Conservation (phyloP, 768 basidiomycete species). For the Amanita pseudoporphyria region DNA sequence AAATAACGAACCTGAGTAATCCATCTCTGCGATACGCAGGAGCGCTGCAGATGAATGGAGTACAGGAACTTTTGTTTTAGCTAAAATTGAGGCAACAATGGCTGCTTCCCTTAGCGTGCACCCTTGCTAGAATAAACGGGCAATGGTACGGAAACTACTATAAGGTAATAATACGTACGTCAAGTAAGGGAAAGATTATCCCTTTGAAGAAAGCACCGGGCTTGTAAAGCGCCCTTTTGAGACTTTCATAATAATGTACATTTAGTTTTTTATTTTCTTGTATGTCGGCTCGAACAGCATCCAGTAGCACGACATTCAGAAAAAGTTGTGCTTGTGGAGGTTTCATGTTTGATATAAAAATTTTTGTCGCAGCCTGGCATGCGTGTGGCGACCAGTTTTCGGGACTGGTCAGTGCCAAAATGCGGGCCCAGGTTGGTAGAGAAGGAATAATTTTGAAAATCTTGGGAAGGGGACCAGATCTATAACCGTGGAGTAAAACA, state of each 20-base stretch:
- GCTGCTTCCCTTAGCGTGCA: constrained; percentile 93
- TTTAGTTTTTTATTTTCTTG: constrained; percentile 78
- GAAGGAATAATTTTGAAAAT: constrained; percentile 97
- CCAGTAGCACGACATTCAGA: constrained; percentile 83
- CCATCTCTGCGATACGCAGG: constrained; percentile 90
- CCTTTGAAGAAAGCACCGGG: constrained; percentile 99
- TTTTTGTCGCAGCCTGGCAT: constrained; percentile 86
- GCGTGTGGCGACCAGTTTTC: constrained; percentile 96
- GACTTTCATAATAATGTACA: constrained; percentile 88
- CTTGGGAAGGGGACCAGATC: constrained; percentile 91
- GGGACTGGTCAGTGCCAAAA: constrained; percentile 87
- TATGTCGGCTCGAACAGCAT: constrained; percentile 86
- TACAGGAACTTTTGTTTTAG: constrained; percentile 90
- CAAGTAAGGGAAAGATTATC: constrained; percentile 89
- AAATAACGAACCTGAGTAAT: constrained; percentile 64
- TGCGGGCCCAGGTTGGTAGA: constrained; percentile 90
- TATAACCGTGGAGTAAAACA: constrained; percentile 76
- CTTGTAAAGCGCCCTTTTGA: constrained; percentile 90
- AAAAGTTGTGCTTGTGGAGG: constrained; percentile 90
- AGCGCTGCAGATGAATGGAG: constrained; percentile 94
- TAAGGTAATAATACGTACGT: constrained; percentile 39
- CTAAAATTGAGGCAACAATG: constrained; percentile 84
- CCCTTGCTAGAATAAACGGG: constrained; percentile 34
- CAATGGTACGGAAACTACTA: background rate
- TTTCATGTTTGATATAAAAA: constrained; percentile 96